These are phyloP conservation scores for Hippophae gyantsensis DNA, from an alignment of 306 rosid species.

Conservation along the genomic window DNA sequence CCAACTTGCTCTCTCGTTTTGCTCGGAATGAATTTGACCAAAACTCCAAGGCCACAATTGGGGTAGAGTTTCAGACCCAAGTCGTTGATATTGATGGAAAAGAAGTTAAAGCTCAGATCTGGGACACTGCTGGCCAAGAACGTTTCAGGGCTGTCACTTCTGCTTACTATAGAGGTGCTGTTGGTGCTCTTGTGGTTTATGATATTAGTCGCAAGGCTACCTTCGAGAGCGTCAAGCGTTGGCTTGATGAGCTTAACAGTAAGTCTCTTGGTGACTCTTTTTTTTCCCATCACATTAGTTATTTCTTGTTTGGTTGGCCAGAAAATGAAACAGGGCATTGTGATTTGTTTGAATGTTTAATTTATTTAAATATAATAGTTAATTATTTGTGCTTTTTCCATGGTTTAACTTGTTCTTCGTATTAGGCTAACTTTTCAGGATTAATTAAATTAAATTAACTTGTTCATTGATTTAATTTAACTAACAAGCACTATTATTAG, in stretches of 20 bases:
- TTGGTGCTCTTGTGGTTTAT: conserved; percentile 73
- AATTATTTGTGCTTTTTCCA: too few species aligned
- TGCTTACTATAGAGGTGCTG: conserved; percentile 87
- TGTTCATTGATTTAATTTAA: too few species aligned
- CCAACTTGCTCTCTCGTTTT: conserved; percentile 69
- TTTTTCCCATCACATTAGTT: not conserved
- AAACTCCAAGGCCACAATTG: conserved; percentile 79
- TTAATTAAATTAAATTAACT: too few species aligned
- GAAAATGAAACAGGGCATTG: too few species aligned
- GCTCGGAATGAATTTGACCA: conserved; percentile 75
- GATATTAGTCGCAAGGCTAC: conserved; percentile 57
- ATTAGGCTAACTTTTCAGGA: too few species aligned
- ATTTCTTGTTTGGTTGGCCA: not conserved
- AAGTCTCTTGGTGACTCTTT: conserved; percentile 8
- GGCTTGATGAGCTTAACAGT: conserved; percentile 84
- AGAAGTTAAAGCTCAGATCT: conserved; percentile 87
- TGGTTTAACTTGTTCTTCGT: too few species aligned
- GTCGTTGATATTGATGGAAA: conserved; percentile 74
- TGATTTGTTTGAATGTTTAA: too few species aligned
- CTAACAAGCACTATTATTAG: too few species aligned
- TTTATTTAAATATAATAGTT: too few species aligned
- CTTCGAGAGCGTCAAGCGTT: conserved; percentile 60
- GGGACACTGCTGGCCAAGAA: conserved; percentile 97
- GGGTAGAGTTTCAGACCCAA: conserved; percentile 85
- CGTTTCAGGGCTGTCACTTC: conserved; percentile 90